A percentile compares a stretch with the other conserved stretches of the same genome.
Conservation (phyloP, 768 basidiomycete genomes). For the Tylopilus vinaceipallidus region DNA sequence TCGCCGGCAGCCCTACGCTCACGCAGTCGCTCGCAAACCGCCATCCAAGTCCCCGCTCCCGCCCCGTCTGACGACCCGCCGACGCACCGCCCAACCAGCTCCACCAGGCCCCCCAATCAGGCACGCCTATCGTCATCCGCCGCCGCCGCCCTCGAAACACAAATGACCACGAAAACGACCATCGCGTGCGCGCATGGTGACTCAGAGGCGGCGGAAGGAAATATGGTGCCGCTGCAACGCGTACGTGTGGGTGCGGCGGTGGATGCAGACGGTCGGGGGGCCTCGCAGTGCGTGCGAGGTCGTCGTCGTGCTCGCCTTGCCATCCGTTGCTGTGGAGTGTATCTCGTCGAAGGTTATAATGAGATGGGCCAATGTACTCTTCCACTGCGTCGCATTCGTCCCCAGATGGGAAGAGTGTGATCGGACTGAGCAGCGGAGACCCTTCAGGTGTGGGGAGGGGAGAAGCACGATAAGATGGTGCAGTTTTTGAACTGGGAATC, state of each 20-base stretch:
- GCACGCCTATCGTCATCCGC: slow-evolving; percentile 48
- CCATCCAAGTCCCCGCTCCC: slow-evolving; percentile 32
- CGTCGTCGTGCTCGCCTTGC: slow-evolving; percentile 25
- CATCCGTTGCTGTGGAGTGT: slow-evolving; percentile 30
- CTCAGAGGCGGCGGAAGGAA: slow-evolving; percentile 40
- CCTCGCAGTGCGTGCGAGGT: not conserved
- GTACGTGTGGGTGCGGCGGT: not conserved
- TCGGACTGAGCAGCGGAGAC: slow-evolving; percentile 39
- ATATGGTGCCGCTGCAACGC: slow-evolving; percentile 16
- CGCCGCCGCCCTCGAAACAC: slow-evolving; percentile 52
- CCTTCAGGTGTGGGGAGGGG: slow-evolving; percentile 36
- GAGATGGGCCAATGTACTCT: slow-evolving; percentile 45
- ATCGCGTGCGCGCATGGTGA: slow-evolving; percentile 22
- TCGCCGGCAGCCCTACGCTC: slow-evolving; percentile 27
- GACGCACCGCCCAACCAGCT: slow-evolving; percentile 3
- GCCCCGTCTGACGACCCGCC: slow-evolving; percentile 14
- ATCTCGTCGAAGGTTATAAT: slow-evolving; percentile 45
- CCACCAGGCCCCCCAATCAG: slow-evolving; percentile 30
- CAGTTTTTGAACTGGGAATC: slow-evolving; percentile 34
- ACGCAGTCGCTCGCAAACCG: slow-evolving; percentile 40
- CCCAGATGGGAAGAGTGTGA: slow-evolving; percentile 37
- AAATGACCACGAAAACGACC: slow-evolving; percentile 50
- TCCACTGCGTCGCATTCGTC: slow-evolving; percentile 47
- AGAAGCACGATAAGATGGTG: slow-evolving; percentile 41
- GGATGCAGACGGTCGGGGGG: not conserved